Evolutionary conservation across 2,329 filamentous ascomycete genomes (phyloP).

Genomic region (Lojkania enalia): DNA sequence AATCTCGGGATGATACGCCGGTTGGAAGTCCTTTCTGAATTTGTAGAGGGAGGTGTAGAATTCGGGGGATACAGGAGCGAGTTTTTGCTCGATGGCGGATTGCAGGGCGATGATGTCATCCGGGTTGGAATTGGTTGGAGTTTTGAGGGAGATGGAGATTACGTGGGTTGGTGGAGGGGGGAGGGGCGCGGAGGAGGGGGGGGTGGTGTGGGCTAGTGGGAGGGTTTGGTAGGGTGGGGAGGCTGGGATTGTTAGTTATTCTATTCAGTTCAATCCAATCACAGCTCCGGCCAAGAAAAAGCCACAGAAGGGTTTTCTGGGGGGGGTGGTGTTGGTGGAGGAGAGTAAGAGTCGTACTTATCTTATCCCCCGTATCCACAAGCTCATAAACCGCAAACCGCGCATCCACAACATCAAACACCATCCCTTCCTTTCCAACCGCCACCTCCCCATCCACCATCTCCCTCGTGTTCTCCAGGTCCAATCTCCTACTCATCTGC

Average conservation of each 20-base stretch:
- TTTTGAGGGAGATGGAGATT: neutral
- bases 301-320: too few relatives aligned
- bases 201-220: neutral
- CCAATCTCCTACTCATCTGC: constrained; percentile 8
- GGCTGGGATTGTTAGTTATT: too few relatives aligned
- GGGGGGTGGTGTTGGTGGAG: too few relatives aligned
- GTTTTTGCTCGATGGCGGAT: neutral
- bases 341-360: too few relatives aligned
- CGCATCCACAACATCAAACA: constrained; percentile 21
- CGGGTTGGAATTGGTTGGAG: neutral
- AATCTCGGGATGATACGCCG: neutral
- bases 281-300: too few relatives aligned
- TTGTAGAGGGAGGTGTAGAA: neutral
- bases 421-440: constrained; percentile 14
- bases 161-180: neutral
- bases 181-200: neutral
- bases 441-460: constrained; percentile 5
- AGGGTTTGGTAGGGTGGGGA: constrained; percentile 7
- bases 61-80: neutral
- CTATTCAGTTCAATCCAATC: too few relatives aligned
- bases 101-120: neutral
- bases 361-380: neutral
- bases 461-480: constrained; percentile 19
- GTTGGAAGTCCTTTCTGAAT: neutral
- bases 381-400: constrained; percentile 16